Percentiles rank a stretch among this genome's conserved stretches.
These are phyloP conservation scores for Triangularia verruculosa DNA, from an alignment of 2,329 filamentous ascomycete species.

Conservation along the genomic window DNA sequence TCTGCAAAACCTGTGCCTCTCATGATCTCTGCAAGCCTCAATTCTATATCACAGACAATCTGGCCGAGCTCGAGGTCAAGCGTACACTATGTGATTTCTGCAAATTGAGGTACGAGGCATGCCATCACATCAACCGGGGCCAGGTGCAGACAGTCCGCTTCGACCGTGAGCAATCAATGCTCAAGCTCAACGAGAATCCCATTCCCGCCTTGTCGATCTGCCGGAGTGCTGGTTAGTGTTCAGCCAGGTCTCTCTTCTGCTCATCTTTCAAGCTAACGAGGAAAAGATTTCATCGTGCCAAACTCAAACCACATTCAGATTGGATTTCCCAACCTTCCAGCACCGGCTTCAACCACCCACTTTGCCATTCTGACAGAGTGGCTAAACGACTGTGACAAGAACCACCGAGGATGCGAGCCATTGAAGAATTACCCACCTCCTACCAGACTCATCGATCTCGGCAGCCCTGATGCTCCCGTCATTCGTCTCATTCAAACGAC, in stretches of 20 bases:
- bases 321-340: conserved; percentile 16
- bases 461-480: not conserved
- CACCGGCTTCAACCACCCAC: conserved; percentile 6
- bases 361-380: conserved; percentile 18
- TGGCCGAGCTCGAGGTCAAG: conserved; percentile 1
- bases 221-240: not conserved
- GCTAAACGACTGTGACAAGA: conserved; percentile 4
- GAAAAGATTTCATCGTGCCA: not conserved
- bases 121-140: not conserved
- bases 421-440: not conserved
- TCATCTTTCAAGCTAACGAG: too few species aligned
- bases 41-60: conserved; percentile 1
- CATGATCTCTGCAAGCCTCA: not conserved
- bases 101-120: conserved; percentile 5
- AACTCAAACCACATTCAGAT: conserved; percentile 13
- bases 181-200: not conserved
- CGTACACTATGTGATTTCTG: conserved; percentile 5
- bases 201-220: not conserved
- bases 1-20: not conserved
- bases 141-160: not conserved
- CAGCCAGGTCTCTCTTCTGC: too few species aligned
- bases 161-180: not conserved
- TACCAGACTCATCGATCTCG: conserved; percentile 11
- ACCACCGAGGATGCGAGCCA: not conserved
- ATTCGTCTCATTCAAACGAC: conserved; percentile 4